These are phyloP conservation scores for Boletus coccyginus DNA, from an alignment of 768 basidiomycete species.

Conservation along the genomic window DNA sequence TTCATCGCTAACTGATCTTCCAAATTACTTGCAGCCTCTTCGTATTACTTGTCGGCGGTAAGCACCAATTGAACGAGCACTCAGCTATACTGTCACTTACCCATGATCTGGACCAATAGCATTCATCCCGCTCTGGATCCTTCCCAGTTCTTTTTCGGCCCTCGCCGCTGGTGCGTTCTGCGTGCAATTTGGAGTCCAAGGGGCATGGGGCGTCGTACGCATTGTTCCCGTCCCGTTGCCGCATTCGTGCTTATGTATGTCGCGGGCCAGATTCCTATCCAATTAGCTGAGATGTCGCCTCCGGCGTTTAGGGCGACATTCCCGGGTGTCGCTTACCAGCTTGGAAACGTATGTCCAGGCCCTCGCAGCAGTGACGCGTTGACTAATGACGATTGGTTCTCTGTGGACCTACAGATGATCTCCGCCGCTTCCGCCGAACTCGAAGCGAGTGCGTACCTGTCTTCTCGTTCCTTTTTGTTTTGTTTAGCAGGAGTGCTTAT, in stretches of 20 bases:
- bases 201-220: conserved; percentile 84
- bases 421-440: conserved; percentile 77
- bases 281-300: conserved; percentile 81
- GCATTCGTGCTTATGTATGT: not conserved
- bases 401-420: conserved; percentile 43
- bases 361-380: too few relatives aligned
- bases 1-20: not conserved
- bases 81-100: not conserved
- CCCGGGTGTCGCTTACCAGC: conserved; percentile 81
- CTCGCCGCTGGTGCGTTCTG: conserved; percentile 86
- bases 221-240: not conserved
- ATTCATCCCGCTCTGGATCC: conserved; percentile 81
- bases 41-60: conserved; percentile 27
- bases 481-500: not conserved
- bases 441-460: conserved; percentile 55
- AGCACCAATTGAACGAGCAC: not conserved
- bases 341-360: conserved; percentile 54
- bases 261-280: conserved; percentile 57
- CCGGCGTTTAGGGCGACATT: conserved; percentile 88
- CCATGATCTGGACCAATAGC: conserved; percentile 17
- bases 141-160: conserved; percentile 63
- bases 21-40: conserved; percentile 14
- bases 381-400: not conserved
- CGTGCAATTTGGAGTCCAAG: conserved; percentile 85
- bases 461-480: not conserved